These are phyloP conservation scores for Camelina sativa DNA, from an alignment of 345 rosid genomes.

Conservation along the genomic window DNA sequence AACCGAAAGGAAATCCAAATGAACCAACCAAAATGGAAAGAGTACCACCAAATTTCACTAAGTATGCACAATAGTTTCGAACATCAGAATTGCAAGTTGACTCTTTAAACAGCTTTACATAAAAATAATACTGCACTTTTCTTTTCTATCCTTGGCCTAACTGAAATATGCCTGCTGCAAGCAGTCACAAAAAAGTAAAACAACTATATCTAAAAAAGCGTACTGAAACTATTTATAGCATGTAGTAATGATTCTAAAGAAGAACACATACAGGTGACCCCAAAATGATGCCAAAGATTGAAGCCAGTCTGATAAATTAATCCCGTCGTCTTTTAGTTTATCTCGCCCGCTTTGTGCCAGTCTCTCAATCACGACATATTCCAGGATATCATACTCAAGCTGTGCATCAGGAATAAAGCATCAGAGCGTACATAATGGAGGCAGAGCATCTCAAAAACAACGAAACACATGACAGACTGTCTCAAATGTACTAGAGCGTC, in stretches of 20 bases:
- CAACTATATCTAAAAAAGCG: slow-evolving; percentile 5
- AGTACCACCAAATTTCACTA: not conserved
- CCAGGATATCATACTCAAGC: slow-evolving; percentile 98
- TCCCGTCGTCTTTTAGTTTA: slow-evolving; percentile 97
- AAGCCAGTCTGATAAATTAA: slow-evolving; percentile 99
- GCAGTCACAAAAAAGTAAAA: not conserved
- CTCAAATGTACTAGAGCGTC: slow-evolving; percentile 19
- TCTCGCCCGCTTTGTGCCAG: slow-evolving; percentile 94
- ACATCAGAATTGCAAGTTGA: slow-evolving; percentile 24
- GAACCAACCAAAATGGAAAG: not conserved
- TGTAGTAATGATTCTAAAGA: slow-evolving; percentile 37
- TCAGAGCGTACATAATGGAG: slow-evolving; percentile 23
- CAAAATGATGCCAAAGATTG: slow-evolving; percentile 99
- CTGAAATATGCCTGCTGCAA: slow-evolving; percentile 22
- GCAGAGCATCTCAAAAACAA: slow-evolving; percentile 27
- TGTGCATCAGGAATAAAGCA: slow-evolving; percentile 46
- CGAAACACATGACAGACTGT: slow-evolving; percentile 20
- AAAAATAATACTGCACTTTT: slow-evolving; percentile 1
- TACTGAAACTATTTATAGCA: slow-evolving; percentile 19
- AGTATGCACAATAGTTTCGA: slow-evolving; percentile 9
- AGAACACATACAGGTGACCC: slow-evolving; percentile 97
- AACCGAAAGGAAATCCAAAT: slow-evolving; percentile 4
- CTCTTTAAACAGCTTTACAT: slow-evolving; percentile 4
- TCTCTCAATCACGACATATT: slow-evolving; percentile 98
- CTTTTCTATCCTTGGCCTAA: slow-evolving; percentile 5